A percentile compares a stretch with the other conserved stretches of the same genome.
These are phyloP conservation scores for Zygosaccharomyces rouxii DNA, from an alignment of 805 yeast genomes.

Conservation along the genomic window DNA sequence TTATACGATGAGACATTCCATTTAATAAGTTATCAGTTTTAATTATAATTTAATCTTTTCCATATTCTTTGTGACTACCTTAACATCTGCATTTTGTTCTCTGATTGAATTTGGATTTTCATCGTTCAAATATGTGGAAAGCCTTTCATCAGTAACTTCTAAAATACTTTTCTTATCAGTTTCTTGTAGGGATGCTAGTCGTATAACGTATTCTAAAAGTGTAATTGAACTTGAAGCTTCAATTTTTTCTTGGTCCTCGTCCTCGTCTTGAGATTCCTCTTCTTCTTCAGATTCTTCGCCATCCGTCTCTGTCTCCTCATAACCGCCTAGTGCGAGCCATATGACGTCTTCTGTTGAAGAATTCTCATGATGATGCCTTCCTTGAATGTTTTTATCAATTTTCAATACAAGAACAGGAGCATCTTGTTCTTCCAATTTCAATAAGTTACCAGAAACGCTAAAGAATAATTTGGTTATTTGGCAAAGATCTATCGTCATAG, in stretches of 20 bases:
- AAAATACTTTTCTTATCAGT: slow-evolving; percentile 52
- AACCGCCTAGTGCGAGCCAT: slow-evolving; percentile 53
- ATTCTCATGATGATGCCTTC: slow-evolving; percentile 23
- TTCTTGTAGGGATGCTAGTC: slow-evolving; percentile 57
- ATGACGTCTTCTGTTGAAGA: slow-evolving; percentile 31
- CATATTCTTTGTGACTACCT: slow-evolving; percentile 16
- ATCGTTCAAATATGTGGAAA: slow-evolving; percentile 57
- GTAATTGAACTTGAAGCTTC: slow-evolving; percentile 45
- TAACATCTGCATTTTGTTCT: slow-evolving; percentile 15
- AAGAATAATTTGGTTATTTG: slow-evolving; percentile 53
- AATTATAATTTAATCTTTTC: slow-evolving; percentile 12
- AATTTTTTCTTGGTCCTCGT: slow-evolving; percentile 7
- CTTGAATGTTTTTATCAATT: slow-evolving; percentile 27
- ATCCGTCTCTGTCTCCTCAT: slow-evolving; percentile 26
- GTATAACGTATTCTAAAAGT: slow-evolving; percentile 56
- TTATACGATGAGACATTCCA: no score
- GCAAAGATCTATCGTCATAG: slow-evolving; percentile 36
- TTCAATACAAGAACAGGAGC: slow-evolving; percentile 68
- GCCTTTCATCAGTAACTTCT: slow-evolving; percentile 60
- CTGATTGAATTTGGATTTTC: slow-evolving; percentile 37
- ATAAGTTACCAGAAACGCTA: slow-evolving; percentile 62
- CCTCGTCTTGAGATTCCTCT: slow-evolving; percentile 15
- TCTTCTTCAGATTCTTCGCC: slow-evolving; percentile 29
- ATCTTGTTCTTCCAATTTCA: slow-evolving; percentile 56
- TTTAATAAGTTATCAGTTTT: neutral